phyloP scores from a whole-genome alignment of 495 filamentous ascomycete genomes.

The Talaromyces ruber region DNA sequence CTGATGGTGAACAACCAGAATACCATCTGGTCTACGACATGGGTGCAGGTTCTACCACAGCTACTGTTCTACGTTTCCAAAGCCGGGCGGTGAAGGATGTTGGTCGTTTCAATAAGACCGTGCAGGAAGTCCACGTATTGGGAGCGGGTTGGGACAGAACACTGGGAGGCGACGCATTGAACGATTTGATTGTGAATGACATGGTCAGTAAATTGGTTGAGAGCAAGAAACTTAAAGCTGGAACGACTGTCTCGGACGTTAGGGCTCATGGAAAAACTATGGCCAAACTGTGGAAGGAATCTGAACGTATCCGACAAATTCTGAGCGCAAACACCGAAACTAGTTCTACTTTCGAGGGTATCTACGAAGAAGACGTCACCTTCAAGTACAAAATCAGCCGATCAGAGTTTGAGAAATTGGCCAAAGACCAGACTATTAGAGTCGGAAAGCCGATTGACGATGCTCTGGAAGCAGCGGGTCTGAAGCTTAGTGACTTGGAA shows the following conservation, averaged over 20 bases:
- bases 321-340: slow-evolving; percentile 90
- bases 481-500: slow-evolving; percentile 71
- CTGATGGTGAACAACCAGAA: slow-evolving; percentile 81
- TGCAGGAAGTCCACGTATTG: slow-evolving; percentile 85
- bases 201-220: slow-evolving; percentile 74
- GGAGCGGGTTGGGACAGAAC: slow-evolving; percentile 83
- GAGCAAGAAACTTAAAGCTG: slow-evolving; percentile 60
- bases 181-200: slow-evolving; percentile 77
- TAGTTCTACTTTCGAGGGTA: slow-evolving; percentile 68
- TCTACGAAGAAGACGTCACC: slow-evolving; percentile 79
- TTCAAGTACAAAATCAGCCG: slow-evolving; percentile 89
- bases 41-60: slow-evolving; percentile 95
- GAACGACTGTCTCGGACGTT: slow-evolving; percentile 49
- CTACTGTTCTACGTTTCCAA: slow-evolving; percentile 87
- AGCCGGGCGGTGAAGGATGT: slow-evolving; percentile 83
- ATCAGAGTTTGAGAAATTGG: slow-evolving; percentile 71
- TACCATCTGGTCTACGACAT: slow-evolving; percentile 93
- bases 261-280: slow-evolving; percentile 73
- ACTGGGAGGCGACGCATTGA: slow-evolving; percentile 84
- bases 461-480: slow-evolving; percentile 62
- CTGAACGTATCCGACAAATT: slow-evolving; percentile 79
- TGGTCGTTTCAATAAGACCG: slow-evolving; percentile 89
- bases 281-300: slow-evolving; percentile 84
- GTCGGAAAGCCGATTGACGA: slow-evolving; percentile 61
- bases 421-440: slow-evolving; percentile 58